A percentile compares a stretch with the other conserved stretches of the same genome.
Conservation (phyloP, 2,329 filamentous ascomycete species). For the Aspergillus sp. region DNA sequence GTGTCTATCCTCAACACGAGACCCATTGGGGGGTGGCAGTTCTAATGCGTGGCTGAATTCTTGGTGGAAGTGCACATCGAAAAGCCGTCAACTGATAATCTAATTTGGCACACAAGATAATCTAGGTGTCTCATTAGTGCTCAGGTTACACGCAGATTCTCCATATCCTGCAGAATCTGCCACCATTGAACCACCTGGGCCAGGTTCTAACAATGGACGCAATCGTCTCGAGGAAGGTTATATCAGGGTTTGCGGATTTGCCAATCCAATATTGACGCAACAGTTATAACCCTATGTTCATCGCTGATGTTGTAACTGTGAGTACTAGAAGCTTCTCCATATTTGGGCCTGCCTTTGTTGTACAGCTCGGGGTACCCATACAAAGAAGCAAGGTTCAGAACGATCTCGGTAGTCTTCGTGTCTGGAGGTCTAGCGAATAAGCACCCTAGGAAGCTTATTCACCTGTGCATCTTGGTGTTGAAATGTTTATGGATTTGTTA, state of each 20-base stretch:
- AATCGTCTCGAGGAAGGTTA: not conserved
- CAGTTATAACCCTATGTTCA: not conserved
- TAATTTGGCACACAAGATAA: not conserved
- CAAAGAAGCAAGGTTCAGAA: not conserved
- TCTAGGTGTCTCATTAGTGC: not conserved
- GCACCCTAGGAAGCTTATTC: not conserved
- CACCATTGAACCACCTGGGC: not conserved
- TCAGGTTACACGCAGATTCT: not conserved
- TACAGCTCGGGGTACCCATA: not conserved
- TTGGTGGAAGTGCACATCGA: not conserved
- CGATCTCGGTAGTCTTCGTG: not conserved
- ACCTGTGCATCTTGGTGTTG: not conserved
- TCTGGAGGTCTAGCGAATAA: not conserved
- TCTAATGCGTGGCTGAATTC: not conserved
- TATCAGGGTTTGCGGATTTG: not conserved
- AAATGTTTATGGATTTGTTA: not conserved
- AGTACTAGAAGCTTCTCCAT: not conserved
- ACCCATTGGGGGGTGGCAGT: not conserved
- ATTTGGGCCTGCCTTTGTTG: not conserved
- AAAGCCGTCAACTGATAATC: not conserved
- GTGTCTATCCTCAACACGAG: not conserved
- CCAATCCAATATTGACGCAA: not conserved
- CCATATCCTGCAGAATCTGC: not conserved
- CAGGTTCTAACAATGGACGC: not conserved
- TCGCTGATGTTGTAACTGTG: not conserved